Percentiles rank a stretch among this genome's conserved stretches.
These are phyloP conservation scores for Nadsonia commutata DNA, from an alignment of 1,139 yeast species.

Conservation along the genomic window DNA sequence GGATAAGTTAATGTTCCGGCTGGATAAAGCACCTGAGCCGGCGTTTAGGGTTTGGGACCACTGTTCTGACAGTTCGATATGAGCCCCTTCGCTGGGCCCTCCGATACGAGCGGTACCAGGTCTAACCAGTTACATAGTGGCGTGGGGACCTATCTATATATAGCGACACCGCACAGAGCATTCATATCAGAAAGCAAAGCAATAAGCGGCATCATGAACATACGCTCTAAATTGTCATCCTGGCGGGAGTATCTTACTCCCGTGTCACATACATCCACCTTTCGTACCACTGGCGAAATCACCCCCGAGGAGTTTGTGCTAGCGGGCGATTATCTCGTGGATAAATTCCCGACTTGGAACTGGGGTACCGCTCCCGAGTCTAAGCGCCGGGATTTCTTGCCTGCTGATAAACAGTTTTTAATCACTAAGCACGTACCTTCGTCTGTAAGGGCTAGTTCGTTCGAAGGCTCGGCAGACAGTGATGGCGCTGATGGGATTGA, in stretches of 20 bases:
- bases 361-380: conserved; percentile 63
- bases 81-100: too few species aligned
- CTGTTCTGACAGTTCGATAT: too few species aligned
- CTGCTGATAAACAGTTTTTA: conserved; percentile 70
- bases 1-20: too few species aligned
- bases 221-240: conserved; percentile 1
- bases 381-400: conserved; percentile 56
- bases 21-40: too few species aligned
- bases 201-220: too few species aligned
- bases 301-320: conserved; percentile 85
- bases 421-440: conserved; percentile 87
- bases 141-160: too few species aligned
- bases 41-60: too few species aligned
- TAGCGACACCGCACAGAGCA: too few species aligned
- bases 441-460: conserved; percentile 50
- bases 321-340: conserved; percentile 86
- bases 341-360: conserved; percentile 93
- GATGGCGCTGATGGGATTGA: conserved; percentile 17
- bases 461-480: conserved; percentile 28
- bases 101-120: too few species aligned
- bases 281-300: conserved; percentile 73
- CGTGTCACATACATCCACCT: conserved; percentile 67
- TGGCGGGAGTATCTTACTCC: conserved; percentile 79
- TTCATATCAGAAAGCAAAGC: not conserved
- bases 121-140: too few species aligned